These are phyloP conservation scores for Condylostoma magnum DNA, from an alignment of 169 alveolate species.

Conservation along the genomic window DNA sequence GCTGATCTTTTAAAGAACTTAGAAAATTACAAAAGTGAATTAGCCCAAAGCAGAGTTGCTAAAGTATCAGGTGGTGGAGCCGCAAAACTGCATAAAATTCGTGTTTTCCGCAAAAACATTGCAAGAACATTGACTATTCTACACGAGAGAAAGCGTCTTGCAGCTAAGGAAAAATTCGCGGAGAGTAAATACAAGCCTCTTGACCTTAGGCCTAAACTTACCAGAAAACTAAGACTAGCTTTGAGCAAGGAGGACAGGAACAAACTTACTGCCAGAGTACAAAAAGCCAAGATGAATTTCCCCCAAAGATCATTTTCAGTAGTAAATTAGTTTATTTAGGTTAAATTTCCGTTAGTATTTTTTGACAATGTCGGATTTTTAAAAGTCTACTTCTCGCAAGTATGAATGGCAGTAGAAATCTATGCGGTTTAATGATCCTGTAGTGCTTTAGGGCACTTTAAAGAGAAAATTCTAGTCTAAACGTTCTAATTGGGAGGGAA, in stretches of 20 bases:
- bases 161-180: slow-evolving; percentile 74
- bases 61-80: slow-evolving; percentile 90
- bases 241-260: slow-evolving; percentile 83
- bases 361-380: too few species aligned
- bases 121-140: slow-evolving; percentile 92
- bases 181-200: slow-evolving; percentile 81
- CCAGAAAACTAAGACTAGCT: slow-evolving; percentile 89
- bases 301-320: slow-evolving; percentile 74
- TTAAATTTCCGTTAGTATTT: too few species aligned
- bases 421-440: too few species aligned
- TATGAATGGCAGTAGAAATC: too few species aligned
- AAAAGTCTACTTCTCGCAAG: too few species aligned
- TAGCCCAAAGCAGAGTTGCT: slow-evolving; percentile 84
- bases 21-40: slow-evolving; percentile 88
- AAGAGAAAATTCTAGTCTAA: too few species aligned
- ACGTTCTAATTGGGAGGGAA: too few species aligned
- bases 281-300: slow-evolving; percentile 65
- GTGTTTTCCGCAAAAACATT: slow-evolving; percentile 86
- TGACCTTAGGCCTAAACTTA: slow-evolving; percentile 89
- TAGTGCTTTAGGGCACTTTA: too few species aligned
- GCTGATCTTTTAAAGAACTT: slow-evolving; percentile 85
- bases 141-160: slow-evolving; percentile 76
- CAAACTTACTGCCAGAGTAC: slow-evolving; percentile 79
- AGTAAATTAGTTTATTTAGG: not conserved
- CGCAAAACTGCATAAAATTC: slow-evolving; percentile 84